phyloP scores from a whole-genome alignment of 1,284 basidiomycete genomes.

The Pterulicium gracile region DNA sequence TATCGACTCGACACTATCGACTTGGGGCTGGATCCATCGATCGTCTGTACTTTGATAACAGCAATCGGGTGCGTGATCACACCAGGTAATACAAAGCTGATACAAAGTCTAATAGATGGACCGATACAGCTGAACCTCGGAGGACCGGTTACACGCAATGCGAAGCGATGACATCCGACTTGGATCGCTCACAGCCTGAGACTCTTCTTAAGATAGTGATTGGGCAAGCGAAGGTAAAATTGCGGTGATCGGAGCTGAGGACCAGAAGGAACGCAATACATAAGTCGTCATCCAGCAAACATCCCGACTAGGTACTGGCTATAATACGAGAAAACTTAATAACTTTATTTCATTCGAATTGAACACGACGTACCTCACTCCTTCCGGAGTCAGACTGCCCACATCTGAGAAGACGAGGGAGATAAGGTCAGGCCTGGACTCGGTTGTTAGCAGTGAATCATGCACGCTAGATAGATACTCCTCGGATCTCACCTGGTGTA shows the following conservation, averaged over 20 bases:
- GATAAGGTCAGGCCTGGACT: conserved; percentile 70
- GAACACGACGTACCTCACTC: conserved; percentile 40
- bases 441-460: conserved; percentile 10
- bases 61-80: no score
- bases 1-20: no score
- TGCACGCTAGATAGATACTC: background rate
- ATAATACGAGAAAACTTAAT: conserved; percentile 1
- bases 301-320: conserved; percentile 83
- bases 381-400: conserved; percentile 84
- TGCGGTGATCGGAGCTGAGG: background rate
- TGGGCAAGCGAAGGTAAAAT: background rate
- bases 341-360: background rate
- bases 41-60: no score
- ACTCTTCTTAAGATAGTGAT: no score
- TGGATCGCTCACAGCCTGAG: no score
- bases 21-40: no score
- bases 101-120: no score
- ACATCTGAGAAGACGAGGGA: conserved; percentile 88
- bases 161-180: no score
- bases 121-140: background rate
- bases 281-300: conserved; percentile 39
- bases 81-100: no score
- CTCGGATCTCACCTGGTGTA: conserved; percentile 57
- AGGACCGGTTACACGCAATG: no score
- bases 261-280: background rate